Evolutionary conservation across 495 filamentous ascomycete species (phyloP).

Genomic region (Neurospora tetraspora): DNA sequence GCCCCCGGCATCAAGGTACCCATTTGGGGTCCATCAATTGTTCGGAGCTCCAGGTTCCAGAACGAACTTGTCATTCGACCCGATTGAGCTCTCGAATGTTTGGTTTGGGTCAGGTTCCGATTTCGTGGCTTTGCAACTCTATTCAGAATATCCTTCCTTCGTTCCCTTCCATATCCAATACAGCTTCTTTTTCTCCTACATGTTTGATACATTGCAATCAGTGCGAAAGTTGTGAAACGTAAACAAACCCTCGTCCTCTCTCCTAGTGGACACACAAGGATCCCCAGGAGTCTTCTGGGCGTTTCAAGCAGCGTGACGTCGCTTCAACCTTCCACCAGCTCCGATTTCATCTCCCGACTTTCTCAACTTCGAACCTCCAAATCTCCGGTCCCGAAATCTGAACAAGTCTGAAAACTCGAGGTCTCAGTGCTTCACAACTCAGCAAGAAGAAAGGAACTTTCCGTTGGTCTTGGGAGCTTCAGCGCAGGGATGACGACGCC

Average conservation of each 20-base stretch:
- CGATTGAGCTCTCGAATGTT: background rate
- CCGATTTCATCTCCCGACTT: background rate
- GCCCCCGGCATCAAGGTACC: background rate
- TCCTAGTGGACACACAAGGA: background rate
- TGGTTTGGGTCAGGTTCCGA: background rate
- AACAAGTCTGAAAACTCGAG: background rate
- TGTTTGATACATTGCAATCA: background rate
- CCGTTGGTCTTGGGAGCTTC: background rate
- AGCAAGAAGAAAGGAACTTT: background rate
- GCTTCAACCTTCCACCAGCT: background rate
- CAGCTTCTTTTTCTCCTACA: background rate
- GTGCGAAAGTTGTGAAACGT: background rate
- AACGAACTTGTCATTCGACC: background rate
- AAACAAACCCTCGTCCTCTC: background rate
- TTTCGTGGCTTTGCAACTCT: background rate
- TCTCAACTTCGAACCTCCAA: background rate
- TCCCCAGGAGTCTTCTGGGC: background rate
- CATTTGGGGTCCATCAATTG: background rate
- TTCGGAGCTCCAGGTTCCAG: background rate
- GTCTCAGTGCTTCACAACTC: background rate
- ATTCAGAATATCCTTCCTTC: background rate
- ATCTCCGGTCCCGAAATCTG: background rate
- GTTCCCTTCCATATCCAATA: background rate
- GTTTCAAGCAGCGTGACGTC: background rate
- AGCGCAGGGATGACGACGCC: conserved; percentile 27